Conservation (phyloP, 176 grass and related monocot genomes). For the Phyllostachys edulis region DNA sequence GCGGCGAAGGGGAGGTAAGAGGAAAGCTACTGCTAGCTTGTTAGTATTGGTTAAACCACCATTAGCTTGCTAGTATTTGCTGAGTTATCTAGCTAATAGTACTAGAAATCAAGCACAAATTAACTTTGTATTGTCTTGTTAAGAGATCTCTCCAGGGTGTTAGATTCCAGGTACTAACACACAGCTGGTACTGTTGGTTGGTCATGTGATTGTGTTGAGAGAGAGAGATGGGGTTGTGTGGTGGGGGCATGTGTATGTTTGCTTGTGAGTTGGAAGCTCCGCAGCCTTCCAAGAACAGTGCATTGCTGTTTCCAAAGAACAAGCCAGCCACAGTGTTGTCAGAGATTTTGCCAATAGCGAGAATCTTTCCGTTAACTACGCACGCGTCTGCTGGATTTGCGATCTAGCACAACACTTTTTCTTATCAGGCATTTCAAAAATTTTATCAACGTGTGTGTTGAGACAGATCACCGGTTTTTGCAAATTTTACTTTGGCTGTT, state of each 20-base stretch:
- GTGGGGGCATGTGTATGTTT: background rate
- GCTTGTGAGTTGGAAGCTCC: constrained; percentile 41
- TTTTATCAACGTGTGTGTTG: background rate
- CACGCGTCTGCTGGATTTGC: constrained; percentile 8
- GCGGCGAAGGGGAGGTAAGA: constrained; percentile 34
- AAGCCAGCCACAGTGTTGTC: constrained; percentile 19
- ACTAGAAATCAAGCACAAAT: background rate
- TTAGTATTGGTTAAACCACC: background rate
- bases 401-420: constrained; percentile 1
- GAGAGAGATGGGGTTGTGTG: background rate
- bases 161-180: constrained; percentile 13
- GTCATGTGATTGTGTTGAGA: background rate
- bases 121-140: background rate
- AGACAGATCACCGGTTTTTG: background rate
- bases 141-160: constrained; percentile 31
- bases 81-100: background rate
- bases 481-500: background rate
- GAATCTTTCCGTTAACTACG: constrained; percentile 19
- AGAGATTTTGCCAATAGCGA: constrained; percentile 20
- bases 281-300: constrained; percentile 46
- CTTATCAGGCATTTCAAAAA: background rate
- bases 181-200: background rate
- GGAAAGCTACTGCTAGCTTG: background rate
- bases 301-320: constrained; percentile 36
- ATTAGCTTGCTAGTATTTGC: background rate